phyloP scores from a whole-genome alignment of 257 asterid species.

The Solanum medicagineum region DNA sequence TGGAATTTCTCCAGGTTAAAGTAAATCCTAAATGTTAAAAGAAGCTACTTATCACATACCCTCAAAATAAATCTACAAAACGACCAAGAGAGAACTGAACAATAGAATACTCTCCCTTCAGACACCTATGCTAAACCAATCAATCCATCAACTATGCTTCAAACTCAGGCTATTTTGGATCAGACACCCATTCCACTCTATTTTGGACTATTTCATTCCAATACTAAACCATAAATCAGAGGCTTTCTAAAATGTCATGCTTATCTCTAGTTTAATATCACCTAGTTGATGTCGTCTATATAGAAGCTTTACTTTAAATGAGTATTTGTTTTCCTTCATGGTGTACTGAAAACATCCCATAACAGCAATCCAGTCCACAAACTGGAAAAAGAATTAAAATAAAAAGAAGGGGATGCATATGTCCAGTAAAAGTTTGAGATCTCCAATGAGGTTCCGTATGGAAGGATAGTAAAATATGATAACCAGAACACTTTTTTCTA shows the following conservation, averaged over 20 bases:
- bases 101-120: neutral
- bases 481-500: neutral
- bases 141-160: neutral
- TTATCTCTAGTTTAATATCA: neutral
- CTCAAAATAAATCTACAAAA: neutral
- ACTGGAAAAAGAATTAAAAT: neutral
- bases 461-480: neutral
- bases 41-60: neutral
- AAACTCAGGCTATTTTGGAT: neutral
- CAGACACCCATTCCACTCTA: neutral
- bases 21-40: neutral
- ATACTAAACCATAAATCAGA: neutral
- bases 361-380: neutral
- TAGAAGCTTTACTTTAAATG: neutral
- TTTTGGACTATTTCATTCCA: neutral
- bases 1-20: neutral
- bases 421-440: neutral
- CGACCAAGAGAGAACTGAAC: neutral
- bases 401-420: neutral
- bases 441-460: neutral
- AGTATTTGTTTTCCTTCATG: neutral
- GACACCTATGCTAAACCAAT: neutral
- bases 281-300: neutral
- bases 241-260: neutral
- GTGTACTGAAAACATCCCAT: neutral